These are phyloP conservation scores for Yarrowia phangngaensis DNA, from an alignment of 805 yeast species.

Conservation along the genomic window DNA sequence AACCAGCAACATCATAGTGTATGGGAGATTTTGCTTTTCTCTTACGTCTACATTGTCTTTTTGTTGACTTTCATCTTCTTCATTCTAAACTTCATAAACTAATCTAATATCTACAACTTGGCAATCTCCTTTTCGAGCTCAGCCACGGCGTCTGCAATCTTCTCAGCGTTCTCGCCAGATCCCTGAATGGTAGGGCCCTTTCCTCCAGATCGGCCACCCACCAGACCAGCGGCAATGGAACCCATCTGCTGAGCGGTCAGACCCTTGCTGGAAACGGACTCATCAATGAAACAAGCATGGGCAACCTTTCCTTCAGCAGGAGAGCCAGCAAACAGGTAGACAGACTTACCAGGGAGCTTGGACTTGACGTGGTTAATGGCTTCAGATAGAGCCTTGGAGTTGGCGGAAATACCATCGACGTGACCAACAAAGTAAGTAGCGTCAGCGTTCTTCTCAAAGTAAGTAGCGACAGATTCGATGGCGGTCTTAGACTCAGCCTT, in stretches of 20 bases:
- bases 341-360: slow-evolving; percentile 65
- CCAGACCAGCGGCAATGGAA: slow-evolving; percentile 57
- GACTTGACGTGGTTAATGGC: slow-evolving; percentile 81
- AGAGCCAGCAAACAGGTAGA: slow-evolving; percentile 75
- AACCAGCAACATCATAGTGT: no score
- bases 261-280: slow-evolving; percentile 64
- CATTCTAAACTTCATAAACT: background rate
- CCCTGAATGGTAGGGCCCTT: slow-evolving; percentile 96
- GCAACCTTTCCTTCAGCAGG: slow-evolving; percentile 66
- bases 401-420: slow-evolving; percentile 61
- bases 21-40: no score
- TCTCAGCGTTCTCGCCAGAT: slow-evolving; percentile 78
- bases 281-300: slow-evolving; percentile 87
- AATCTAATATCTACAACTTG: no score
- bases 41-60: no score
- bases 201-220: slow-evolving; percentile 99
- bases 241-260: slow-evolving; percentile 70
- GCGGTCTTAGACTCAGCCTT: slow-evolving; percentile 84
- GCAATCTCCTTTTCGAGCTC: slow-evolving; percentile 58
- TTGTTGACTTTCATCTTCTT: no score
- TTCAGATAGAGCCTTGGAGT: slow-evolving; percentile 92
- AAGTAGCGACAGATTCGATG: slow-evolving; percentile 67
- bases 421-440: slow-evolving; percentile 62
- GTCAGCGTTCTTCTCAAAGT: slow-evolving; percentile 55
- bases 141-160: slow-evolving; percentile 67